phyloP scores from a whole-genome alignment of 2,329 filamentous ascomycete genomes.

The Herpotrichia juniperi region DNA sequence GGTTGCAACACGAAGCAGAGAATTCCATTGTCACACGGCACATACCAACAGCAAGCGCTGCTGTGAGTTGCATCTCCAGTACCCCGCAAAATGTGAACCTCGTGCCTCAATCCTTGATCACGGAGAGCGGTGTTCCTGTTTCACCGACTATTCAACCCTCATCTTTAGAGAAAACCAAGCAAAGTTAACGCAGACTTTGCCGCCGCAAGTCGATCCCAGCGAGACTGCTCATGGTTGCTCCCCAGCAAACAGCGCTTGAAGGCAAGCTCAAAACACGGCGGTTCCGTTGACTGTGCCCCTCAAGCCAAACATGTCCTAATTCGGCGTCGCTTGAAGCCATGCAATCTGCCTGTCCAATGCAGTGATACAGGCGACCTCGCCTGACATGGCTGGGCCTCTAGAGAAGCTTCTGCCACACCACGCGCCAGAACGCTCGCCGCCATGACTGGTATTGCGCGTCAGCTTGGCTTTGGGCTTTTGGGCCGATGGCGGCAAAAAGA shows the following conservation, averaged over 20 bases:
- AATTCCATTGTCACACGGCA: slow-evolving; percentile 20
- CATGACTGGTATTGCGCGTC: slow-evolving; percentile 31
- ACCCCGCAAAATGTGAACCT: slow-evolving; percentile 19
- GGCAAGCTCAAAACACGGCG: neutral
- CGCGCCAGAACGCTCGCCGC: slow-evolving; percentile 7
- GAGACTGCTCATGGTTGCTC: neutral
- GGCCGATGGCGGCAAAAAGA: slow-evolving; percentile 24
- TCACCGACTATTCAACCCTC: slow-evolving; percentile 25
- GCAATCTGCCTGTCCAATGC: neutral
- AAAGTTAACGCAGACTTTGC: neutral
- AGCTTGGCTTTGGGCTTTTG: slow-evolving; percentile 35
- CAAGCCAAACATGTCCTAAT: neutral
- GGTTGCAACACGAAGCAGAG: slow-evolving; percentile 8
- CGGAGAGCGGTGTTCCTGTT: slow-evolving; percentile 30
- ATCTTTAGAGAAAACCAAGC: no score
- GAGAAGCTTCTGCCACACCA: slow-evolving; percentile 3
- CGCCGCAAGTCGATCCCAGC: neutral
- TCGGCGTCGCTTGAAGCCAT: neutral
- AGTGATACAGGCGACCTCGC: slow-evolving; percentile 16
- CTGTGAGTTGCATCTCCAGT: slow-evolving; percentile 8
- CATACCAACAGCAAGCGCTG: slow-evolving; percentile 1
- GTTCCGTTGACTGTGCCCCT: neutral
- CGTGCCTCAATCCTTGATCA: slow-evolving; percentile 12
- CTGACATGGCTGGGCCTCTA: slow-evolving; percentile 7
- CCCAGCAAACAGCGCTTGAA: neutral